Conservation (phyloP, 2,329 filamentous ascomycete genomes). For the Cladosporium sp. region DNA sequence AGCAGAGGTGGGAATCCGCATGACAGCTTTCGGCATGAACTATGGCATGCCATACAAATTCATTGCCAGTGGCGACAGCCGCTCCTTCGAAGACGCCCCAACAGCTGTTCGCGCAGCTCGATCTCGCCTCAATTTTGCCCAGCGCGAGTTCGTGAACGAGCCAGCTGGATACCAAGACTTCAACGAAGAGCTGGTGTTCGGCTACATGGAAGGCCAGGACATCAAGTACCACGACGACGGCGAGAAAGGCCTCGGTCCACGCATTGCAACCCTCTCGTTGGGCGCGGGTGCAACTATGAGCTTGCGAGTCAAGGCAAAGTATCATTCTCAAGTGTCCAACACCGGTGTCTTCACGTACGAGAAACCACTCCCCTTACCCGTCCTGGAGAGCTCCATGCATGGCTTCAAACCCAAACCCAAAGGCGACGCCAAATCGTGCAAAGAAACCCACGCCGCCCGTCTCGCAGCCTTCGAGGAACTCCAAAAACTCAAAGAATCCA, state of each 20-base stretch:
- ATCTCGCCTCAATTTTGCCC: slow-evolving; percentile 53
- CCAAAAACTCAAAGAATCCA: slow-evolving; percentile 15
- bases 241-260: slow-evolving; percentile 58
- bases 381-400: background rate
- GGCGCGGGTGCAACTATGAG: slow-evolving; percentile 57
- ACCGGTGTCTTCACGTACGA: slow-evolving; percentile 31
- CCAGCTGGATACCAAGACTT: slow-evolving; percentile 40
- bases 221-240: slow-evolving; percentile 67
- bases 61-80: slow-evolving; percentile 51
- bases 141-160: slow-evolving; percentile 36
- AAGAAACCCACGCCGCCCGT: slow-evolving; percentile 31
- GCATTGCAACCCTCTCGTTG: slow-evolving; percentile 58
- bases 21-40: slow-evolving; percentile 32
- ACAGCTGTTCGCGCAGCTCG: slow-evolving; percentile 47
- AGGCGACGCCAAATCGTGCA: slow-evolving; percentile 20
- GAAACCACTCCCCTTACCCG: slow-evolving; percentile 19
- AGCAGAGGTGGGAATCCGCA: slow-evolving; percentile 24
- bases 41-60: slow-evolving; percentile 64
- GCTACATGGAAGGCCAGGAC: slow-evolving; percentile 57
- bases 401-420: slow-evolving; percentile 13
- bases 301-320: slow-evolving; percentile 53
- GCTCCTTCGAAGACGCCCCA: slow-evolving; percentile 48
- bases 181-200: slow-evolving; percentile 61
- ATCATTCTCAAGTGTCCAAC: slow-evolving; percentile 37
- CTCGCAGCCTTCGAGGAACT: slow-evolving; percentile 30